phyloP scores from a whole-genome alignment of 176 grass and related monocot species.

The Tillandsia fasciculata region DNA sequence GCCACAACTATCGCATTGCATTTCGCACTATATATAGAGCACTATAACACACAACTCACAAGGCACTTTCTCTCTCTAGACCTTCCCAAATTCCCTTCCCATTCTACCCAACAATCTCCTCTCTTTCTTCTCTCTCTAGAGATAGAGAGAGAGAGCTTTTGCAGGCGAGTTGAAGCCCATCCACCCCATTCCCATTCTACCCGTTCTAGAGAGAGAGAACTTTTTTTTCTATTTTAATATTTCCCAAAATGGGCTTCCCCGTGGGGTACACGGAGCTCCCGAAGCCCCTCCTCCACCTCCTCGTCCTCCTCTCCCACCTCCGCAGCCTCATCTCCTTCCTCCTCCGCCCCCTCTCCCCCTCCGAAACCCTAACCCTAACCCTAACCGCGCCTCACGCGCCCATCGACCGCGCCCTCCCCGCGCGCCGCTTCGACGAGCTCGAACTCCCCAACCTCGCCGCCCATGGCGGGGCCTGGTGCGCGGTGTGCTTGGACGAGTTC shows the following conservation, averaged over 20 bases:
- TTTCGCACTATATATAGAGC: no score
- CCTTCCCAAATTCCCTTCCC: no score
- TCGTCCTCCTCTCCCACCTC: conserved; percentile 60
- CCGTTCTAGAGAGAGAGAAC: no score
- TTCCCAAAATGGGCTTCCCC: conserved; percentile 62
- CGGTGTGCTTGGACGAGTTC: conserved; percentile 70
- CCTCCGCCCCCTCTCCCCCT: conserved; percentile 64
- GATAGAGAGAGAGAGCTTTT: no score
- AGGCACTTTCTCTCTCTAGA: no score
- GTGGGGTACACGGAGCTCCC: conserved; percentile 79
- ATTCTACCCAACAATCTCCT: no score
- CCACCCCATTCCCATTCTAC: no score
- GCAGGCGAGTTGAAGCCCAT: no score
- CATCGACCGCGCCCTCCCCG: conserved; percentile 59
- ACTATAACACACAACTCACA: no score
- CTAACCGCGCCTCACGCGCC: conserved; percentile 23
- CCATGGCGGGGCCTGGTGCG: conserved; percentile 35
- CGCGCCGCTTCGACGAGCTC: conserved; percentile 61
- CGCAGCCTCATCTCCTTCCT: conserved; percentile 65
- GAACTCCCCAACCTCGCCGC: not conserved
- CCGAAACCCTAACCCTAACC: conserved; percentile 18
- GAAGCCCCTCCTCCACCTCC: conserved; percentile 46
- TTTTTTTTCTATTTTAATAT: no score
- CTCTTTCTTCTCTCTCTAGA: no score
- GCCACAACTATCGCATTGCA: no score